Conservation (phyloP, 768 basidiomycete species). For the Baorangia bicolor region DNA sequence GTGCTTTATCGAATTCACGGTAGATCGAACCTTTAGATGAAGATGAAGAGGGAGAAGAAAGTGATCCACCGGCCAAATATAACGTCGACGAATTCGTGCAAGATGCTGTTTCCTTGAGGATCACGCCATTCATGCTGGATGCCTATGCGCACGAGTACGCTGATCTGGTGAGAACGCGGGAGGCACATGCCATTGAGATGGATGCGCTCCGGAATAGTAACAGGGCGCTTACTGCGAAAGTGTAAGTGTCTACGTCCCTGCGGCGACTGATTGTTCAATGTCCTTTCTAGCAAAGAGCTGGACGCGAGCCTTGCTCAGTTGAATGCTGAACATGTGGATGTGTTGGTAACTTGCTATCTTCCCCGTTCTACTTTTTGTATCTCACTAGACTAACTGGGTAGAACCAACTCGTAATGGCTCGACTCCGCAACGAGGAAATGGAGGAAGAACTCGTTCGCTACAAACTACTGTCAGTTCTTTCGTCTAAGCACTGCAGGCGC, state of each 20-base stretch:
- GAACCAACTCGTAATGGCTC: conserved; percentile 89
- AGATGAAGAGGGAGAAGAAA: conserved; percentile 25
- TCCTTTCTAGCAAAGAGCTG: conserved; percentile 63
- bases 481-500: background rate
- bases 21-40: conserved; percentile 33
- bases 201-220: conserved; percentile 82
- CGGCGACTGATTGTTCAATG: background rate
- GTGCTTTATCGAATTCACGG: background rate
- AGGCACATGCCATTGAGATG: conserved; percentile 82
- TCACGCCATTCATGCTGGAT: conserved; percentile 97
- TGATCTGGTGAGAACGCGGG: conserved; percentile 70
- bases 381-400: conserved; percentile 34
- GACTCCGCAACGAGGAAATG: conserved; percentile 88
- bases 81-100: conserved; percentile 80
- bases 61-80: conserved; percentile 41
- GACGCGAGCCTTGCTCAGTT: conserved; percentile 78
- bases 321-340: conserved; percentile 78
- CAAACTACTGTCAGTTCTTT: conserved; percentile 66
- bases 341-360: conserved; percentile 47
- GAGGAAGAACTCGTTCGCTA: conserved; percentile 94
- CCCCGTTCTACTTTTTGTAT: conserved; percentile 11
- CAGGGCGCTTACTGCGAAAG: conserved; percentile 68
- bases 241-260: conserved; percentile 53
- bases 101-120: conserved; percentile 80
- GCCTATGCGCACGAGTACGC: conserved; percentile 86